Percentiles rank a stretch among this genome's conserved stretches.
Conservation (phyloP, 1,284 basidiomycete species). For the Trametes polyzona region DNA sequence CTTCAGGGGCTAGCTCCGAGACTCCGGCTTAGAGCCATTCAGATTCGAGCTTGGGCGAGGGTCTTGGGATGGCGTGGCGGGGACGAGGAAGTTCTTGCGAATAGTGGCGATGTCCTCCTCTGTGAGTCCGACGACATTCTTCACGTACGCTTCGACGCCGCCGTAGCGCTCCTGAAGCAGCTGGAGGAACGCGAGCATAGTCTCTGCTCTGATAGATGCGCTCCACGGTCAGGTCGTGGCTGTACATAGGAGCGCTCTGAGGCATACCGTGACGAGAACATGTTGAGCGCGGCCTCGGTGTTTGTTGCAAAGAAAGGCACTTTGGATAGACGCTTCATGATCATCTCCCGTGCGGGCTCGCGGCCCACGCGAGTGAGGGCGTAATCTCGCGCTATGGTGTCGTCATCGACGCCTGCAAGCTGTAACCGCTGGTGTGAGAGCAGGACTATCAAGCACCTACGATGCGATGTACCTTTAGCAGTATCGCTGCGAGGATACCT, state of each 20-base stretch:
- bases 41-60: not conserved
- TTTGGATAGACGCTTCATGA: conserved; percentile 65
- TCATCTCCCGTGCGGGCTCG: conserved; percentile 71
- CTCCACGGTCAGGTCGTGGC: not conserved
- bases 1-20: not conserved
- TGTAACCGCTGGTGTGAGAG: conserved; percentile 30
- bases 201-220: conserved; percentile 54
- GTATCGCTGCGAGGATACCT: conserved; percentile 72
- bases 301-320: conserved; percentile 74
- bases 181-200: conserved; percentile 69
- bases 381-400: conserved; percentile 71
- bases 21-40: not conserved
- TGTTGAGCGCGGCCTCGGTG: conserved; percentile 72
- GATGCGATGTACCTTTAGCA: conserved; percentile 58
- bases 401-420: conserved; percentile 71
- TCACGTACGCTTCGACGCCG: conserved; percentile 68
- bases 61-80: conserved; percentile 8
- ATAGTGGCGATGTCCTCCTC: conserved; percentile 64
- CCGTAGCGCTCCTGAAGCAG: conserved; percentile 65
- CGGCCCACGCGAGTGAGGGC: conserved; percentile 74
- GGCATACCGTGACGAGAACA: conserved; percentile 73
- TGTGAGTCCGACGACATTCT: conserved; percentile 53
- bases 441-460: not conserved
- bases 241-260: not conserved
- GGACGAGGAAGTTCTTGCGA: conserved; percentile 58